These are phyloP conservation scores for Aspergillus egyptiacus DNA, from an alignment of 495 filamentous ascomycete genomes.

Conservation along the genomic window DNA sequence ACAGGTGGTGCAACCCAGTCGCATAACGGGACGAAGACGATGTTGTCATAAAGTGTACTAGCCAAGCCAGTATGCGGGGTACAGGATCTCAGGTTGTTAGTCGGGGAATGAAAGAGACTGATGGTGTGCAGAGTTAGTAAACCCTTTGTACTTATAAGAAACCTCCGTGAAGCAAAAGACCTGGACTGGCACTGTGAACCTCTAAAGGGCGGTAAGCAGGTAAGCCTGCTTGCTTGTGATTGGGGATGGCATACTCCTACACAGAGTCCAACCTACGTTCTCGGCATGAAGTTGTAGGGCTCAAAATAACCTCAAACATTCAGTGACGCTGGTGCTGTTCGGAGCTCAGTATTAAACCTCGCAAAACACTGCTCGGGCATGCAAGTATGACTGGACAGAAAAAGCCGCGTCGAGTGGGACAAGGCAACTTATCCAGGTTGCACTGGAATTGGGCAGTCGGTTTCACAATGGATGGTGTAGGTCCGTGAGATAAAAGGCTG, in stretches of 20 bases:
- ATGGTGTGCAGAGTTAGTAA: neutral
- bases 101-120: too few species aligned
- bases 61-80: too few species aligned
- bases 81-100: too few species aligned
- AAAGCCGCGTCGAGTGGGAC: constrained; percentile 8
- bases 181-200: neutral
- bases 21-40: too few species aligned
- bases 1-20: neutral
- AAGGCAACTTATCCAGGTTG: constrained; percentile 8
- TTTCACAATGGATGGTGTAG: neutral
- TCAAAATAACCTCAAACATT: neutral
- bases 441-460: constrained; percentile 8
- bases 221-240: too few species aligned
- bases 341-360: neutral
- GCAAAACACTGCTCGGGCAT: neutral
- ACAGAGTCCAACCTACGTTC: neutral
- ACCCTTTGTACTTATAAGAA: neutral
- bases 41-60: too few species aligned
- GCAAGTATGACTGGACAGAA: constrained; percentile 1
- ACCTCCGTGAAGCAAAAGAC: neutral
- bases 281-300: neutral
- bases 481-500: neutral
- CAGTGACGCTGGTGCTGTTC: neutral
- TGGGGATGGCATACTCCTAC: too few species aligned
- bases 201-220: constrained; percentile 5